Evolutionary conservation across 805 yeast genomes (phyloP), one percentile per base, ranked within the genome.

Genomic region (Cyberlindnera mycetangii): DNA sequence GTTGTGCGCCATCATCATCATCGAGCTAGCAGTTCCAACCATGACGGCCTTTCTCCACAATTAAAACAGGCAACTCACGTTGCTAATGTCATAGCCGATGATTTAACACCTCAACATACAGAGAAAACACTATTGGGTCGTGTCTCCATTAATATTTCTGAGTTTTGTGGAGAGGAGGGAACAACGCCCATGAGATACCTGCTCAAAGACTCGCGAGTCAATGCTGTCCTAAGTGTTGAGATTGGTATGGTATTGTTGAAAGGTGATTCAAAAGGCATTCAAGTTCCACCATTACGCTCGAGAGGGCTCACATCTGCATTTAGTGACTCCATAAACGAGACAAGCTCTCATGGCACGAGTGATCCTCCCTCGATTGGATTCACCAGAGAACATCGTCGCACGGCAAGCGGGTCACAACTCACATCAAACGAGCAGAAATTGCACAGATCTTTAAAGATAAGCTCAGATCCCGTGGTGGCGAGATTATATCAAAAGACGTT

Each of bases 181-280:
- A 72, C 74, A 42, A 47, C 49, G 4, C 70, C 82, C 2, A 72
- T 83, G 49, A 71, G 86, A 49, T 89, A 85, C 54, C 66, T 92
- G 35, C 68, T 92, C 30, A 83, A 83, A 55, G 76, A 87, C 21
- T 84, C 95, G 2, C 87, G 88, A 52, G 79, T 92, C 16, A 92
- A 92, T 61, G 83, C 95, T 2, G 84, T 88, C n/a, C 63, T 85
- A 32, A 81, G 75, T 48, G 49, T 88, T 33, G 72, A 82, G 2
- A 67, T 86, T n/a, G 68, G 70, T 5, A 62, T 85, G 53, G 71
- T 68, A 33, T 57, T 70, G 35, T 52, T 67, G 27, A 64, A 72
- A 52, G 78, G 77, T n/a, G 56, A 71, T 56, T 54, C 71, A 52
- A 42, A 66, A 47, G 55, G 79, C 67, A 51, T 71, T 60, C 42